Base-by-base conservation (phyloP, 768 basidiomycete genomes). In the Phanerochaete carnosa region DNA sequence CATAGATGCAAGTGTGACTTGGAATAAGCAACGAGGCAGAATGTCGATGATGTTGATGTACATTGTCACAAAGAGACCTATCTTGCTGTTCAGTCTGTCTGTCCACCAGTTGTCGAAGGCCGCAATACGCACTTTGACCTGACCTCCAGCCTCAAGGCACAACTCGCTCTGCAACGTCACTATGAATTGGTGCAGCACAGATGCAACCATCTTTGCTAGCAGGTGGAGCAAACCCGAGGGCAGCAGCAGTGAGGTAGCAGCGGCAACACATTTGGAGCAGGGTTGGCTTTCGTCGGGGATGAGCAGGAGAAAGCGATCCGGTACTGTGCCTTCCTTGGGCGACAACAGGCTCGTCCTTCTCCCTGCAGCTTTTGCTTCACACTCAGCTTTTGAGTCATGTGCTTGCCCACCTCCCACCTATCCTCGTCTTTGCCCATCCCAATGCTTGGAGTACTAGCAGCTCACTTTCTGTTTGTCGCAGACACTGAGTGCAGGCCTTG, bases 31-130 rank as follows among this genome's bases (percentile, higher is more conserved):
- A 62, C 5, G 69, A 62, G 11, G 66, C 3, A 69, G 66, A 3
- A 71, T 51, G 26, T 80, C 66, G 29, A 75, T 69, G 56, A 75
- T 64, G 64, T 93, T 89, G 9, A 86, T 87, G 72, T 93, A 90
- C 6, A 85, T 81, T 1, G 84, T 81, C 0, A 94, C 94, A 79
- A 97, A 95, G 45, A 96, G 70, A 15, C 94, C 94, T 55, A 80
- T 85, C 62, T 78, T 79, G 1, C 90, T 92, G 58, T 81, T 75
- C 33, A 85, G 70, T 69, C 90, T 85, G 7, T 94, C 94, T 77
- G 94, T 83, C 90, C 92, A 95, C 94, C 94, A 95, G 61, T 85
- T 92, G 62, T 92, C 90, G 35, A 93, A 77, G 0, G 94, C 90
- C 70, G 95, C 92, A 33, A 85, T 86, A 28, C 92, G 66, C 29